Conservation (phyloP, 331 rosid genomes). For the Cydonia oblonga region DNA sequence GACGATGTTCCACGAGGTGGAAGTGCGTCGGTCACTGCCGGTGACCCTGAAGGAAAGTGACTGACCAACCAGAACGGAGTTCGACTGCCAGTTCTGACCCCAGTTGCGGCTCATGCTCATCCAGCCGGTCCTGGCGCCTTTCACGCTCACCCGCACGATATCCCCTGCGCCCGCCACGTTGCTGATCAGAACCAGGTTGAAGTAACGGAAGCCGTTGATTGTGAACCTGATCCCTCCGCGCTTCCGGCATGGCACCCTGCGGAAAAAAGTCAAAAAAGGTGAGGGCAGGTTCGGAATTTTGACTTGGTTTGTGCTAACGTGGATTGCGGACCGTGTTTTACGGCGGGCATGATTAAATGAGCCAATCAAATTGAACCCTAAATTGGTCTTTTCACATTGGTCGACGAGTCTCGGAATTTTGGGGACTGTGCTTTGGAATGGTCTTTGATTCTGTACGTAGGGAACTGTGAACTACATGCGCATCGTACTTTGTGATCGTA, state of each 20-base stretch:
- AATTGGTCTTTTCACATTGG: background rate
- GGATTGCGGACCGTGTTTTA: conserved; percentile 11
- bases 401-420: background rate
- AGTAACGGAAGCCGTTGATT: conserved; percentile 50
- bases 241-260: conserved; percentile 53
- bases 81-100: conserved; percentile 53
- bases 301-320: rapidly evolving
- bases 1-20: conserved; percentile 41
- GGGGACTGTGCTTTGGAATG: background rate
- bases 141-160: conserved; percentile 38
- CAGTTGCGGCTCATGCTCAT: conserved; percentile 43
- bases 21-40: conserved; percentile 36
- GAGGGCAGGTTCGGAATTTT: background rate
- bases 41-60: conserved; percentile 31
- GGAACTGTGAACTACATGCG: background rate
- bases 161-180: conserved; percentile 66
- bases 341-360: background rate
- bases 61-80: conserved; percentile 34
- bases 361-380: background rate
- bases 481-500: background rate
- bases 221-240: conserved; percentile 51
- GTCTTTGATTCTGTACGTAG: background rate
- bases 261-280: background rate
- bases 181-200: conserved; percentile 41
- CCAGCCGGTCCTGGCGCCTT: conserved; percentile 32